Percentiles rank a stretch among this genome's conserved stretches.
These are phyloP conservation scores for Suillus americanus DNA, from an alignment of 768 basidiomycete species.

Conservation along the genomic window DNA sequence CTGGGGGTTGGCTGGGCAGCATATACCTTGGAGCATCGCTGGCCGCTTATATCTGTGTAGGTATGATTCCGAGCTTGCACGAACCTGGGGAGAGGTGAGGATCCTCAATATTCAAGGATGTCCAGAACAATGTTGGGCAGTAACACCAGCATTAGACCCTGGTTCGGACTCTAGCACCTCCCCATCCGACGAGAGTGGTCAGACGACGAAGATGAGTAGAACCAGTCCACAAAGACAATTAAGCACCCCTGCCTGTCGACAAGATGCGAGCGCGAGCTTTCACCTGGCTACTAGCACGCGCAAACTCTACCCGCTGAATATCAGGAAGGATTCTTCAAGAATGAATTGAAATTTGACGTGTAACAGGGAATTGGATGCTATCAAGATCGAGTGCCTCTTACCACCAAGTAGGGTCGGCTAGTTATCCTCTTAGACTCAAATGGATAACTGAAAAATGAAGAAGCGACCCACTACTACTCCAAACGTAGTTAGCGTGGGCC, in stretches of 20 bases:
- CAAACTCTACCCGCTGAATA: not conserved
- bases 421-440: too few species aligned
- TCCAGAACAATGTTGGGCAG: not conserved
- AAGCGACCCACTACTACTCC: not conserved
- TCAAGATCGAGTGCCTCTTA: not conserved
- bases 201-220: not conserved
- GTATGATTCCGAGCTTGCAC: conserved; percentile 45
- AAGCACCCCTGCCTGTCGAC: not conserved
- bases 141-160: not conserved
- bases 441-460: not conserved
- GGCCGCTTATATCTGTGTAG: conserved; percentile 54
- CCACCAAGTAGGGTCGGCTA: not conserved
- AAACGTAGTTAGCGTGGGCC: too few species aligned
- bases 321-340: not conserved
- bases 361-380: not conserved
- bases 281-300: too few species aligned
- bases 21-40: conserved; percentile 56
- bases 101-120: not conserved
- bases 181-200: not conserved
- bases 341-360: not conserved
- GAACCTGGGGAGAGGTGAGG: conserved; percentile 25
- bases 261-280: too few species aligned
- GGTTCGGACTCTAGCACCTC: not conserved
- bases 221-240: not conserved
- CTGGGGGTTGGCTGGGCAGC: conserved; percentile 29